A percentile compares a stretch with the other conserved stretches of the same genome.
These are phyloP conservation scores for Rhododendron williamsianum DNA, from an alignment of 148 eudicot genomes.

Conservation along the genomic window DNA sequence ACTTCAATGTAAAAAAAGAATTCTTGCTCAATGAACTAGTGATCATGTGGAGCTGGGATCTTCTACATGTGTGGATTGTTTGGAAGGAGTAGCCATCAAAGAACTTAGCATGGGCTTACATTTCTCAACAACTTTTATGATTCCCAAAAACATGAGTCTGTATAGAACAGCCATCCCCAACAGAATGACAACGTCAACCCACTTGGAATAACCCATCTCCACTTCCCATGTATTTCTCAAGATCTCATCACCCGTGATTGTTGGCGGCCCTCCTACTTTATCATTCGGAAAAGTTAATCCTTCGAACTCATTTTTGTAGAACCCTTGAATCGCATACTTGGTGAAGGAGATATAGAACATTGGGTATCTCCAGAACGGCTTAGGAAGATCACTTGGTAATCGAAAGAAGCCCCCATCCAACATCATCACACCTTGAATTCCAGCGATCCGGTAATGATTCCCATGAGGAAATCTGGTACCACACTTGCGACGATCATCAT, in stretches of 20 bases:
- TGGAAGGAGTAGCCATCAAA: background rate
- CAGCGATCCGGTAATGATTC: slow-evolving; percentile 53
- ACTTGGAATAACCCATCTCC: slow-evolving; percentile 59
- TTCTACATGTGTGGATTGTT: background rate
- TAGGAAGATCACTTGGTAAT: slow-evolving; percentile 45
- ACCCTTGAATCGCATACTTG: slow-evolving; percentile 41
- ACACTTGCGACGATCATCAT: slow-evolving; percentile 58
- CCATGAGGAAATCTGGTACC: slow-evolving; percentile 53
- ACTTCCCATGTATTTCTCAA: slow-evolving; percentile 52
- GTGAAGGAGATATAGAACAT: slow-evolving; percentile 44
- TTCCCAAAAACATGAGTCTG: slow-evolving; percentile 48
- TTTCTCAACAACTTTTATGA: slow-evolving; percentile 36
- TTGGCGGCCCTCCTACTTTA: slow-evolving; percentile 16
- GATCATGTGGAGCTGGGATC: background rate
- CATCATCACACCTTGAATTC: slow-evolving; percentile 58
- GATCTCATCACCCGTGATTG: slow-evolving; percentile 39
- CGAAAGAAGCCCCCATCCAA: slow-evolving; percentile 49
- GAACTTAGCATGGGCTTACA: slow-evolving; percentile 31
- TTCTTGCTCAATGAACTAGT: background rate
- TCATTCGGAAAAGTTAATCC: slow-evolving; percentile 40
- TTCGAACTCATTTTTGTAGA: slow-evolving; percentile 48
- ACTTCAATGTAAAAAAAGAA: background rate
- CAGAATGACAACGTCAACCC: slow-evolving; percentile 53
- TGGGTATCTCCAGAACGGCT: slow-evolving; percentile 50
- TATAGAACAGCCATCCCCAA: slow-evolving; percentile 62